Base-by-base conservation (phyloP, 2,329 filamentous ascomycete genomes). In the Colletotrichum sp. region DNA sequence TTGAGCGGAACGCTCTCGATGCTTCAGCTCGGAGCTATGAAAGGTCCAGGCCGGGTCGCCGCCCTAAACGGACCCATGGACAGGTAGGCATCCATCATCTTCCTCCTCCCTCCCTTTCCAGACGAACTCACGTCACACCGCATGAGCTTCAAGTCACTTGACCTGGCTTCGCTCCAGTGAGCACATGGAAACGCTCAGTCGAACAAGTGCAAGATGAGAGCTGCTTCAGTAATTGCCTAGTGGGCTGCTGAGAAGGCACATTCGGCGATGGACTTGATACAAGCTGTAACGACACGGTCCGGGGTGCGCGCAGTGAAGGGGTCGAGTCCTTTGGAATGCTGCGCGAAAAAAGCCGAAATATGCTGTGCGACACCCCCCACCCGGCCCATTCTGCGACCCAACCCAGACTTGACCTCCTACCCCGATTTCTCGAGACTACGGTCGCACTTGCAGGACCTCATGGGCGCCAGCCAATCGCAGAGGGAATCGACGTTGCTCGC, bases 61-160 rank as follows among this genome's bases (percentile, higher is more conserved):
- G 90, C 91, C 81, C 91, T 94, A 32, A 91, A 98, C 84, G 93
- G 95, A 78, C 90, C 93, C 84, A 87, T 98, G 85, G 96, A 99
- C 88, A 98, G 95, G 96, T 99, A 92, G 93, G 95, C 81, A 78
- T 82, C 70, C 77, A 80, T 79, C 90, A 77, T 78, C 79, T 73
- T 81, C 76, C 71, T 75, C 76, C 36, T 57, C 68, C 70, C 67
- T 71, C 72, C 52, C 67, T 36, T 71, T 52, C 58, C 67, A 64
- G 57, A 38, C 70, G 69, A 60, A 58, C 60, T 67, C 64, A 36
- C 79, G 81, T 86, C 83, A 84, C 84, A 83, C 85, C 85, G 85
- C 89, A 90, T 89, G 81, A 79, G 71, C 65, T 67, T 78, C 72
- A 81, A 83, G 85, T 90, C 88, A 89, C 86, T 87, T 84, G 87